These are phyloP conservation scores for Xylaria telfairii DNA, from an alignment of 495 filamentous ascomycete genomes.

Conservation along the genomic window DNA sequence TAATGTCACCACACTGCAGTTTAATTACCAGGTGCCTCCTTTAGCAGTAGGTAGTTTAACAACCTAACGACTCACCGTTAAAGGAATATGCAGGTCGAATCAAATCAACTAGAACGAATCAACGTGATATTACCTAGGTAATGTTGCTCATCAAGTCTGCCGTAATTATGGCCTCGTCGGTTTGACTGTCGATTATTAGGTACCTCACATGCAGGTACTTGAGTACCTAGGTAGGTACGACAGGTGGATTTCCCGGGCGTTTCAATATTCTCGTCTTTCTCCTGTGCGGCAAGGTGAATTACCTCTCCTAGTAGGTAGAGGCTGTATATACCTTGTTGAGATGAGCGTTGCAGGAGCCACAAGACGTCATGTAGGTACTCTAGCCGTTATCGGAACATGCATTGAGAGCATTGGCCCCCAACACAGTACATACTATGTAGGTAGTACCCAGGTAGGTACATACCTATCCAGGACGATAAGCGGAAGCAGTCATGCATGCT, in stretches of 20 bases:
- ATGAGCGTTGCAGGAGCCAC: background rate
- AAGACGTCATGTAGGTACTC: background rate
- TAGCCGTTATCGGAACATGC: background rate
- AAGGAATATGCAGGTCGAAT: background rate
- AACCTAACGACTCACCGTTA: background rate
- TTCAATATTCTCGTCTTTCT: background rate
- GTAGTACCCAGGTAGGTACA: no score
- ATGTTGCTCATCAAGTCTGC: background rate
- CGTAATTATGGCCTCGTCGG: background rate
- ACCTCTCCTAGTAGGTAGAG: background rate
- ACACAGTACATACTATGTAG: background rate
- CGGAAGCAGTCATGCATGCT: no score
- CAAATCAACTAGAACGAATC: background rate
- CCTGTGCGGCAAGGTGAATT: background rate
- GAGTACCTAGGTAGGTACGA: no score
- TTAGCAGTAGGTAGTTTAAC: no score
- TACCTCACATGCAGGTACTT: no score
- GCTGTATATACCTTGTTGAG: background rate
- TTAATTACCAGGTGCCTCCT: no score
- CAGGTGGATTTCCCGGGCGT: background rate
- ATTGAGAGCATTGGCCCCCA: background rate
- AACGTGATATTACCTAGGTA: background rate
- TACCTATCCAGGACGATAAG: constrained; percentile 8
- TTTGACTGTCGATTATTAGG: background rate
- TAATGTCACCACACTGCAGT: no score